Conservation (phyloP, 768 basidiomycete species). For the Strobilomyces dryophilus region DNA sequence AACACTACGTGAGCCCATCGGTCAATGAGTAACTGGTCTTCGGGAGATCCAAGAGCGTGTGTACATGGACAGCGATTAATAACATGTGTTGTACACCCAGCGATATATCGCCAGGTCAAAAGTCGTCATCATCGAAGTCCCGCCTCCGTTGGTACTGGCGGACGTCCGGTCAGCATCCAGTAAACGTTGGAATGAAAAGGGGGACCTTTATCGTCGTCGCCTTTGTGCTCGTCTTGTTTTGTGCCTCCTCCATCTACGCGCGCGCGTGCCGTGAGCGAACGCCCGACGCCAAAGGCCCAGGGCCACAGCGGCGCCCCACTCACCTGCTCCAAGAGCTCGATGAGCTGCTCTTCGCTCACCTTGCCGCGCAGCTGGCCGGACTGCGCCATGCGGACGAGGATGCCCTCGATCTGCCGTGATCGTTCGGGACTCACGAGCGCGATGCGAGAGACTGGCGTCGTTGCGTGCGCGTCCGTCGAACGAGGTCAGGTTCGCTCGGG, state of each 20-base stretch:
- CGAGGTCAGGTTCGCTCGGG: neutral
- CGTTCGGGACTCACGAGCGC: slow-evolving; percentile 80
- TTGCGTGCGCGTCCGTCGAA: neutral
- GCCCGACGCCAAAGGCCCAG: neutral
- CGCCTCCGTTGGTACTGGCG: slow-evolving; percentile 60
- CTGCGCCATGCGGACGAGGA: slow-evolving; percentile 80
- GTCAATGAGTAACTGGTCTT: neutral
- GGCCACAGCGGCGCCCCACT: neutral
- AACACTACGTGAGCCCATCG: slow-evolving; percentile 26
- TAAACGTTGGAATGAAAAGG: neutral
- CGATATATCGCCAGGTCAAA: slow-evolving; percentile 15
- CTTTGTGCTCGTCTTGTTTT: slow-evolving; percentile 45
- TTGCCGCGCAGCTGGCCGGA: slow-evolving; percentile 73
- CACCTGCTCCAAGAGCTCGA: slow-evolving; percentile 84
- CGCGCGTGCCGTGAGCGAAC: slow-evolving; percentile 3
- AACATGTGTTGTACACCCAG: neutral
- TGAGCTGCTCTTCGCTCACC: slow-evolving; percentile 77
- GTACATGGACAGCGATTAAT: too few relatives aligned
- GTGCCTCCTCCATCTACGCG: slow-evolving; percentile 50
- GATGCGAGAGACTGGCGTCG: slow-evolving; percentile 73
- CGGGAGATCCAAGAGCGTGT: neutral
- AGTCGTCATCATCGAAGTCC: slow-evolving; percentile 63
- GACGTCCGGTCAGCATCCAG: slow-evolving; percentile 1
- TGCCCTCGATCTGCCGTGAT: slow-evolving; percentile 73
- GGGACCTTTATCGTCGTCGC: slow-evolving; percentile 59